A percentile compares a stretch with the other conserved stretches of the same genome.
Conservation (phyloP, 2,329 filamentous ascomycete genomes). For the Cercospora brassicicola region DNA sequence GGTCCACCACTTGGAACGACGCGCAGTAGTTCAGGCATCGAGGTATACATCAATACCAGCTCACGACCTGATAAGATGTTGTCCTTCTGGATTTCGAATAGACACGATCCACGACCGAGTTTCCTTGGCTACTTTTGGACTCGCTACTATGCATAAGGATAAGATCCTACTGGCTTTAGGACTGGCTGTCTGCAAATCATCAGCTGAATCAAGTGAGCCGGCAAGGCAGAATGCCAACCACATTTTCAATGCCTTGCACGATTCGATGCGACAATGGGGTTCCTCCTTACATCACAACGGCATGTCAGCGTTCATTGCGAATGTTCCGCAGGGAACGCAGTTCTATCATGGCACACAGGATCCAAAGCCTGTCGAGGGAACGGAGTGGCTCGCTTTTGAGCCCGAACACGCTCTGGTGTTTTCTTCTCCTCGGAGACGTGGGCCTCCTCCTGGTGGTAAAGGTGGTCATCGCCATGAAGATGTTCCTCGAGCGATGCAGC, state of each 20-base stretch:
- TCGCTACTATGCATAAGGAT: neutral
- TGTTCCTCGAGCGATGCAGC: constrained; percentile 8
- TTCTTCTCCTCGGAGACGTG: constrained; percentile 43
- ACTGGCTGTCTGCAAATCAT: neutral
- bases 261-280: constrained; percentile 72
- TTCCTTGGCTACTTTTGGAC: neutral
- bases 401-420: constrained; percentile 71
- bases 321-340: constrained; percentile 63
- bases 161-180: neutral
- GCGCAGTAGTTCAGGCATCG: neutral
- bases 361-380: constrained; percentile 51
- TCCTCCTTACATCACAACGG: constrained; percentile 73
- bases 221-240: constrained; percentile 25
- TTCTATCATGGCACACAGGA: constrained; percentile 65
- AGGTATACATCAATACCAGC: neutral
- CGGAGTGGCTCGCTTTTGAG: constrained; percentile 76
- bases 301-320: constrained; percentile 68
- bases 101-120: neutral
- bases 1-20: neutral
- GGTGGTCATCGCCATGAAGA: neutral
- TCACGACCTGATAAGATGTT: neutral
- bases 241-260: constrained; percentile 72
- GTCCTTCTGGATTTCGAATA: neutral
- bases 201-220: neutral
- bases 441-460: constrained; percentile 16